phyloP scores from a whole-genome alignment of 176 grass and related monocot species.

The Triticum aestivum region DNA sequence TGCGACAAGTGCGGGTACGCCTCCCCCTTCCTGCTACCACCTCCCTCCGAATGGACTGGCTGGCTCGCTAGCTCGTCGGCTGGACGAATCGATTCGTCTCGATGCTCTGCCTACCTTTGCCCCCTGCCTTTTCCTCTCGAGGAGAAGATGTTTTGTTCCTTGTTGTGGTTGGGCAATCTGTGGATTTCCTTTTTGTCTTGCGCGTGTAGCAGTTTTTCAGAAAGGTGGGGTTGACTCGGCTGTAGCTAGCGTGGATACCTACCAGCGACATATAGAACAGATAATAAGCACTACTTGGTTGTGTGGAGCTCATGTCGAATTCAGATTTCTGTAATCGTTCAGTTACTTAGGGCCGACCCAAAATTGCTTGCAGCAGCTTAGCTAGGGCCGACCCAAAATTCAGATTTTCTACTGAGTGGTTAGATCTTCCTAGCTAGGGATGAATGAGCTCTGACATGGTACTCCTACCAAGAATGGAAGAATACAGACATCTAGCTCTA shows the following conservation, averaged over 20 bases:
- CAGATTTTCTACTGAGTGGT: too few species aligned
- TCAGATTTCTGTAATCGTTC: background rate
- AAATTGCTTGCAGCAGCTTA: background rate
- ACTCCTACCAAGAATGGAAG: too few species aligned
- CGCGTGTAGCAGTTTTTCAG: background rate
- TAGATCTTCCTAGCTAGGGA: too few species aligned
- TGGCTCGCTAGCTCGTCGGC: background rate
- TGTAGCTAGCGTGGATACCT: background rate
- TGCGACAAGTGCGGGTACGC: slow-evolving; percentile 98
- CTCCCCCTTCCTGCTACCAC: background rate
- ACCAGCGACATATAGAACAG: background rate
- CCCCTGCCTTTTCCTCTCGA: background rate
- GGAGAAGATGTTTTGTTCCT: background rate
- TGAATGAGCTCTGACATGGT: too few species aligned
- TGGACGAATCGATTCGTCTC: background rate
- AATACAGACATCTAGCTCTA: too few species aligned
- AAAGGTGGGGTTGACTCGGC: slow-evolving; percentile 29
- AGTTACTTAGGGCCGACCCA: background rate
- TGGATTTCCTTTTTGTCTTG: background rate
- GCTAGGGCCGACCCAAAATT: too few species aligned
- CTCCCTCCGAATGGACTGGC: background rate
- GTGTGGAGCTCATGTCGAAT: background rate
- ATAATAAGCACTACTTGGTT: background rate
- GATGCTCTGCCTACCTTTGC: background rate
- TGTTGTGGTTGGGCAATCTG: background rate